A percentile compares a stretch with the other conserved stretches of the same genome.
phyloP scores from a whole-genome alignment of 1,284 basidiomycete species.

The Ganoderma meredithae region DNA sequence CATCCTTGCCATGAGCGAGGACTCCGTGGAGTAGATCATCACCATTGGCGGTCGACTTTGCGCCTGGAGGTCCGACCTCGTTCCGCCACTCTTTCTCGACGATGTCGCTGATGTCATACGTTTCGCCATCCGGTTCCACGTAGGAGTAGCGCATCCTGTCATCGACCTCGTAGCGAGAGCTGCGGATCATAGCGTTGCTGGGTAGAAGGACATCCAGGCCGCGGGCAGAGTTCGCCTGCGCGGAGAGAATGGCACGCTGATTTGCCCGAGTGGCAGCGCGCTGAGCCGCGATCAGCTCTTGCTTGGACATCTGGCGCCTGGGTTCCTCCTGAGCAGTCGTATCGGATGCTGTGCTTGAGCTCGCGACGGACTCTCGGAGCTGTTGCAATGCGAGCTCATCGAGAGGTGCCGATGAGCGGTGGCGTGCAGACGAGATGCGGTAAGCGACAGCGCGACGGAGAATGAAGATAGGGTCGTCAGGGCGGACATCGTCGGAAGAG shows the following conservation, averaged over 20 bases:
- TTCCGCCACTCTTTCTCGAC: constrained; percentile 86
- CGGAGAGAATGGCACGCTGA: constrained; percentile 85
- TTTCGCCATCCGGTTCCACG: constrained; percentile 85
- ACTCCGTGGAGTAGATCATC: constrained; percentile 73
- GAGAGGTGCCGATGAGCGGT: constrained; percentile 72
- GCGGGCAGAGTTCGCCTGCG: constrained; percentile 83
- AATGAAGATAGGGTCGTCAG: constrained; percentile 89
- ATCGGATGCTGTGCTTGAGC: constrained; percentile 54
- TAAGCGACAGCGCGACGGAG: constrained; percentile 82
- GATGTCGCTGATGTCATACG: constrained; percentile 91
- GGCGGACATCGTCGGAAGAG: constrained; percentile 75
- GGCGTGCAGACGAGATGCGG: constrained; percentile 69
- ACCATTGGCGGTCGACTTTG: constrained; percentile 45
- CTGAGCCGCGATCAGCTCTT: constrained; percentile 94
- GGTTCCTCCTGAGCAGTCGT: constrained; percentile 44
- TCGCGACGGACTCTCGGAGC: constrained; percentile 67
- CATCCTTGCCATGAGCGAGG: constrained; percentile 61
- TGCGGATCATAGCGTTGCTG: constrained; percentile 86
- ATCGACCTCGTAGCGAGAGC: constrained; percentile 72
- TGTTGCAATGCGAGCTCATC: constrained; percentile 80
- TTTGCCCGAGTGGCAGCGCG: constrained; percentile 84
- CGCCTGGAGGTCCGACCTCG: constrained; percentile 39
- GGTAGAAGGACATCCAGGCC: constrained; percentile 89
- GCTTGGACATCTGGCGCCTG: constrained; percentile 65
- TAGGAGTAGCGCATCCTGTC: constrained; percentile 91